phyloP scores from a whole-genome alignment of 768 basidiomycete species.

The Tulasnella sp. region DNA sequence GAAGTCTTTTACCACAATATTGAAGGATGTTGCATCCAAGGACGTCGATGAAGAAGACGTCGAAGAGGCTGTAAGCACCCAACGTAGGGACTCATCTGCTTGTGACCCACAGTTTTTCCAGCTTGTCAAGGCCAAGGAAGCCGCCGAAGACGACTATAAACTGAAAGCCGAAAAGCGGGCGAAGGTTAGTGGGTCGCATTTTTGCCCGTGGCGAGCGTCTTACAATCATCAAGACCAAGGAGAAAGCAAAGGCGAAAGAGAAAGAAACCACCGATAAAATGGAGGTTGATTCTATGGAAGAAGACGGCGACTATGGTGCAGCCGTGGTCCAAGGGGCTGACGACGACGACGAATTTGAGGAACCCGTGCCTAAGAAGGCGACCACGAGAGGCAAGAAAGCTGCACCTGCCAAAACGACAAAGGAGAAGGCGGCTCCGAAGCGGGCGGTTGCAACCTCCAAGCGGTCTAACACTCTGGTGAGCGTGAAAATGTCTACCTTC shows the following conservation, averaged over 20 bases:
- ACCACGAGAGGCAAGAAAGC: conserved; percentile 23
- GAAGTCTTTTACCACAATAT: conserved; percentile 43
- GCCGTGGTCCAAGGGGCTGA: conserved; percentile 49
- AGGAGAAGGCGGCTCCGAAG: conserved; percentile 24
- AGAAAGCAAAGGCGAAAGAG: conserved; percentile 39
- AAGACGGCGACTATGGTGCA: conserved; percentile 39
- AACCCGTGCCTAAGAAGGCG: conserved; percentile 24
- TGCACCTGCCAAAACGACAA: conserved; percentile 28
- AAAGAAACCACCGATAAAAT: conserved; percentile 40
- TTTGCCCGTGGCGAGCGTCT: conserved; percentile 35
- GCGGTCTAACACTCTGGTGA: conserved; percentile 37
- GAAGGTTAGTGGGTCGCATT: conserved; percentile 34
- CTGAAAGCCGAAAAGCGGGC: conserved; percentile 35
- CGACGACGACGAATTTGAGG: conserved; percentile 34
- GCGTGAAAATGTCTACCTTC: neutral
- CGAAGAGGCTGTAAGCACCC: conserved; percentile 51
- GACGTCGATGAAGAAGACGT: conserved; percentile 63
- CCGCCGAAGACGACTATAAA: conserved; percentile 40
- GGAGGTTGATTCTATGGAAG: conserved; percentile 58
- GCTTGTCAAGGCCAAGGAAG: conserved; percentile 48
- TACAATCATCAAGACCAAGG: conserved; percentile 29
- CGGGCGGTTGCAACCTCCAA: conserved; percentile 20
- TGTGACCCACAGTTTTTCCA: neutral
- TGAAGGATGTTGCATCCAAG: conserved; percentile 54
- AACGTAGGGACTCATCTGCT: too few relatives aligned